Evolutionary conservation across 495 filamentous ascomycete species (phyloP), one percentile per base, ranked within the genome.

Genomic region (Polyplosphaeria fusca): DNA sequence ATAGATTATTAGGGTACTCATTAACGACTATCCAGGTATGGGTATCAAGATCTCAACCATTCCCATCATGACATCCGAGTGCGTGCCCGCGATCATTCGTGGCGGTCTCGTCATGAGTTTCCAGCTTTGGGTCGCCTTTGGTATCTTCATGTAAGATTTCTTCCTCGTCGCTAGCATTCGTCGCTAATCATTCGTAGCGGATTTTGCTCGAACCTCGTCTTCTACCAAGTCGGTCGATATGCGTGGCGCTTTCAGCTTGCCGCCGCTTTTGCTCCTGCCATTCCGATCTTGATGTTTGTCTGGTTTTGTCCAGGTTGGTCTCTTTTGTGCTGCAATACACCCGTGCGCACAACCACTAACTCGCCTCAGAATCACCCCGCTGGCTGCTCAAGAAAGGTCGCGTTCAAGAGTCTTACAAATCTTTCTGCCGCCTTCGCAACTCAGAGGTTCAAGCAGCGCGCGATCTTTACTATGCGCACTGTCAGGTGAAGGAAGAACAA

Each of bases 301-400:
- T 56, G 25, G 19, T 45, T 56, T 14, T 61, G 51, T 39, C 28
- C 37, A 2, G 30, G 30, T 35, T 7, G 14, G 30, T 35, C 30
- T 7, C 7, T 14, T 7, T 7, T 35, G 7, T 14, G 7, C 30
- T 7, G 30, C 30, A 35, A 35, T 14, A 7, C 30, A 7, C 7
- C 7, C 30, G 14, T 35, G 7, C 14, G 14, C 30, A 35, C 7
- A 7, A 35, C 30, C 30, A n/a, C 30, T 35, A 35, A 35, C 30
- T 7, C 30, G 30, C 14, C 7, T 7, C 30, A 35, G 58, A 61
- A 38, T 53, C 47, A 2, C 60, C 60, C 4, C 38, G 60, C 13
- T 63, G 60, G 60, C 32, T 53, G 2, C 13, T 63, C 24, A 63
- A 63, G 26, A 52, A 53, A 28, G 47, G 48, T 18, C 37, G 47